Evolutionary conservation across 139 green algal genomes (phyloP), one percentile per base, ranked within the genome.

Genomic region (Pseudopediastrum boryanum): DNA sequence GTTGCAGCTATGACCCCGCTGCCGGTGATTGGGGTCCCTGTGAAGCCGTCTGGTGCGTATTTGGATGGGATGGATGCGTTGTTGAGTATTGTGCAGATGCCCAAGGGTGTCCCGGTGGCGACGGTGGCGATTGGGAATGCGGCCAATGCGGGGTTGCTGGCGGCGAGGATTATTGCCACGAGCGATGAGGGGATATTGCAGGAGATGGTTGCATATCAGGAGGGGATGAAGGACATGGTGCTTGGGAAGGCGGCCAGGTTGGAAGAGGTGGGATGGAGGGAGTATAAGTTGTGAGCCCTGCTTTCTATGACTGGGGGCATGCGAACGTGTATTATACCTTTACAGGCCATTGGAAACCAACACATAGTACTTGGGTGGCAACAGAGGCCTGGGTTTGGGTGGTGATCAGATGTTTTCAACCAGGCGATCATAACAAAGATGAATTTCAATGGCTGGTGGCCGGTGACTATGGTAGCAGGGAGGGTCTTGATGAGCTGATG

Each of bases 81-180:
- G 42, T 84, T 98, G 39, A 96, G 88, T 56, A 98, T 99, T 71
- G 90, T 98, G 19, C 93, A 95, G 87, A 98, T 99, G 96, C 96
- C 95, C n/a, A 86, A 88, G 67, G 96, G 95, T 13, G 94, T 99
- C 33, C 95, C 95, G 1, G 96, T 99, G 8, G 96, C 96, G 0
- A 99, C 96, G 2, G 96, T 99, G 9, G 95, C 94, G 29, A 98
- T 99, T 44, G 94, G 96, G 73, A 99, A 98, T 74, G 89, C 96
- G 9, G 88, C 92, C 36, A 99, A 99, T 85, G 96, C 96, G 4
- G 96, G 94, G 2, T 88, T 99, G 61, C 87, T 99, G 35, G 96
- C 95, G 3, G 86, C 89, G 36, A 87, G 96, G 70, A 96, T 99
- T 58, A 63, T 99, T 13, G 95, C 70, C 0, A 61, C 80, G 0